Conservation (phyloP, 129 eudicot species). For the Flaveria sonorensis region DNA sequence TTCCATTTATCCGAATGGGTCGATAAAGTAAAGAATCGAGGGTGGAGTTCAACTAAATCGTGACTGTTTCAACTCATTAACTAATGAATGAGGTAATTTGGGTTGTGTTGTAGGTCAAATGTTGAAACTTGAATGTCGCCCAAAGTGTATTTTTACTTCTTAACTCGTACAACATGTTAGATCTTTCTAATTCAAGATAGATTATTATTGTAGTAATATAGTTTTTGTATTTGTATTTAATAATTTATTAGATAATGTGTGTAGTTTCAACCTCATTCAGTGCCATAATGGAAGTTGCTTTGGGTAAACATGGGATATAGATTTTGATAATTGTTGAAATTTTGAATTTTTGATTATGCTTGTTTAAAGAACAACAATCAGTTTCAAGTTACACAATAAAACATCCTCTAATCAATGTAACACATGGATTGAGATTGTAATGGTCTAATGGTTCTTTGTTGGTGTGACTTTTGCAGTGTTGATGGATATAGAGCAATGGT, state of each 20-base stretch:
- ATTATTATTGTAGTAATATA: background rate
- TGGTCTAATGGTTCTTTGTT: constrained; percentile 6
- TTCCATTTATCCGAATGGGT: background rate
- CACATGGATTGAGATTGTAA: background rate
- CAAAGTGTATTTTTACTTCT: background rate
- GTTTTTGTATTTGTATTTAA: background rate
- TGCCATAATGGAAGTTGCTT: background rate
- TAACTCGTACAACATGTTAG: background rate
- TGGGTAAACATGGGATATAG: background rate
- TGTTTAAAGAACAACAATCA: background rate
- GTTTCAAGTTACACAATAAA: background rate
- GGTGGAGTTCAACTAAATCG: background rate
- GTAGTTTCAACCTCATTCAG: background rate
- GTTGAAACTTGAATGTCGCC: background rate
- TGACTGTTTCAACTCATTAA: background rate
- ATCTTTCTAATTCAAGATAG: background rate
- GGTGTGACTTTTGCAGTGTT: constrained; percentile 49
- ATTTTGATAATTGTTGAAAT: background rate
- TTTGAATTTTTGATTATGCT: background rate
- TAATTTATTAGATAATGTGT: background rate
- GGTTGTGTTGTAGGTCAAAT: background rate
- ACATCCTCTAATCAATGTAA: background rate
- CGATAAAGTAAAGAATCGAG: background rate
- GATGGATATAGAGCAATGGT: constrained; percentile 77
- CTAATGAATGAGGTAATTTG: background rate